Conservation (phyloP, 2,329 filamentous ascomycete genomes). For the Phyllosticta capitalensis region DNA sequence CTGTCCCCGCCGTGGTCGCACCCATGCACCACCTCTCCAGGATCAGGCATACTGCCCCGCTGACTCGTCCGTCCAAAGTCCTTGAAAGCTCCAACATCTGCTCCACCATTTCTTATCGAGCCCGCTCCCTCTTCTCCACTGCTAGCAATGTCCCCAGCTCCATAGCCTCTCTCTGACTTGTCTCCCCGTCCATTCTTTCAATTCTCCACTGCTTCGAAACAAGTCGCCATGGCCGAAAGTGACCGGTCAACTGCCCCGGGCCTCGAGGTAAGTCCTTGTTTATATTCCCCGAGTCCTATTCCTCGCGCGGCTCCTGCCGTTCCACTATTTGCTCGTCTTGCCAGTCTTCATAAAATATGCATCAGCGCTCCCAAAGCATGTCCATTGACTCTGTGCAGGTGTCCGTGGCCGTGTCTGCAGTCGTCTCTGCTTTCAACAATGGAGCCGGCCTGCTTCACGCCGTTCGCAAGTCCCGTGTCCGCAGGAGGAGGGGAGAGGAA, state of each 20-base stretch:
- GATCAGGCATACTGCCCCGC: background rate
- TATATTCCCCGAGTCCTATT: background rate
- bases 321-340: too few species aligned
- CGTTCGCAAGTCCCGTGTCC: conserved; percentile 23
- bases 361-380: background rate
- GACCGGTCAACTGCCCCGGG: background rate
- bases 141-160: background rate
- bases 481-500: conserved; percentile 21
- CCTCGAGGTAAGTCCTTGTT: background rate
- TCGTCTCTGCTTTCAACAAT: conserved; percentile 34
- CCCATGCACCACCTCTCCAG: background rate
- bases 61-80: background rate
- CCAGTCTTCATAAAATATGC: too few species aligned
- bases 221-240: background rate
- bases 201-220: background rate
- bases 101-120: background rate
- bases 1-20: background rate
- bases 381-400: conserved; percentile 19
- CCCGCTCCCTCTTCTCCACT: background rate
- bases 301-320: background rate
- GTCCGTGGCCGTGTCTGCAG: conserved; percentile 32
- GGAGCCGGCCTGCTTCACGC: conserved; percentile 29
- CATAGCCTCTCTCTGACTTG: too few species aligned
- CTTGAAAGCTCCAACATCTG: background rate
- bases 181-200: too few species aligned